A percentile compares a stretch with the other conserved stretches of the same genome.
phyloP scores from a whole-genome alignment of 306 rosid species.

The Malus sylvestris region DNA sequence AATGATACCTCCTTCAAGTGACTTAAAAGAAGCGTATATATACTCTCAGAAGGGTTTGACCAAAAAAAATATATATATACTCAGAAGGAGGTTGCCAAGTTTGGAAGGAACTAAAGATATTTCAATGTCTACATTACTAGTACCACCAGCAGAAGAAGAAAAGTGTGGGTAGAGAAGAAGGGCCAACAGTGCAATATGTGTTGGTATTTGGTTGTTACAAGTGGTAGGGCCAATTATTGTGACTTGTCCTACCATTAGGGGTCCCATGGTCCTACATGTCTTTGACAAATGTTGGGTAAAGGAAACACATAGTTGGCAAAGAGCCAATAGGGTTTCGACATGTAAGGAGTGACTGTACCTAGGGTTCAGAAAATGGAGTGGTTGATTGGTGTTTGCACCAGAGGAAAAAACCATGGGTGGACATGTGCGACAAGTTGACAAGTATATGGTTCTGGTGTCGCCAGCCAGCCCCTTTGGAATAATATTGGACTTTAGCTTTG shows the following conservation, averaged over 20 bases:
- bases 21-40: not conserved
- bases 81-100: not conserved
- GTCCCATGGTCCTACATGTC: not conserved
- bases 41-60: not conserved
- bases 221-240: not conserved
- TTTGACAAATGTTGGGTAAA: not conserved
- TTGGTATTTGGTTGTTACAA: not conserved
- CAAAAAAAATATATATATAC: not conserved
- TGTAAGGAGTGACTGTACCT: not conserved
- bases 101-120: not conserved
- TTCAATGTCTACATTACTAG: not conserved
- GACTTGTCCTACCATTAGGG: not conserved
- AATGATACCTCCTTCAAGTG: not conserved
- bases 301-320: not conserved
- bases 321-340: not conserved
- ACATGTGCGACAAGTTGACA: not conserved
- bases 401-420: not conserved
- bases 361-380: not conserved
- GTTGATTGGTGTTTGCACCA: not conserved
- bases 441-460: not conserved
- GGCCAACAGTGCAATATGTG: not conserved
- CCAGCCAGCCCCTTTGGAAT: not conserved
- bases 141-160: not conserved
- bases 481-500: not conserved
- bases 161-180: not conserved